Conservation (phyloP, 192 early-diverging fungal genomes). For the Linnemannia hyalina region DNA sequence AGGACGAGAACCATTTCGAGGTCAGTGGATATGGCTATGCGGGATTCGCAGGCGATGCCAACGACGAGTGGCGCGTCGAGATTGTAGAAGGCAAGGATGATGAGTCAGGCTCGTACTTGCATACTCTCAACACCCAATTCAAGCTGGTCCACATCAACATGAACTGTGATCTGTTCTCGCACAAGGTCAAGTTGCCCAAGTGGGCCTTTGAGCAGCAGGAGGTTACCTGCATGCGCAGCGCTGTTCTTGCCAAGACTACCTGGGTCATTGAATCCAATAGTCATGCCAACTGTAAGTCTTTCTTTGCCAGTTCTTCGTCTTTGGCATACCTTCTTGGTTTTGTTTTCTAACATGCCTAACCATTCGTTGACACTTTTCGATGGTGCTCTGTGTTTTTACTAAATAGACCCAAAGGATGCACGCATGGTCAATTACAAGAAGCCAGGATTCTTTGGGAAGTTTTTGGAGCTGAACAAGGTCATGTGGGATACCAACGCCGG, state of each 20-base stretch:
- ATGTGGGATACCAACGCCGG: constrained; percentile 94
- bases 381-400: neutral
- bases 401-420: constrained; percentile 68
- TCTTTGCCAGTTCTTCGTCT: neutral
- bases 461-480: constrained; percentile 86
- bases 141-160: constrained; percentile 79
- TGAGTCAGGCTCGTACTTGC: constrained; percentile 65
- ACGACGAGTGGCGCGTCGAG: constrained; percentile 93
- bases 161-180: constrained; percentile 87
- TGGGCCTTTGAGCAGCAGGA: constrained; percentile 96
- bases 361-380: too few species aligned
- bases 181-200: constrained; percentile 84
- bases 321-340: neutral
- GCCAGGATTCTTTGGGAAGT: constrained; percentile 87
- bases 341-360: neutral
- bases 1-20: constrained; percentile 81
- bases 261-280: constrained; percentile 86
- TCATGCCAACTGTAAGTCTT: constrained; percentile 58
- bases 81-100: constrained; percentile 67
- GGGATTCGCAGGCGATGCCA: constrained; percentile 86
- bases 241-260: constrained; percentile 72
- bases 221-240: constrained; percentile 92
- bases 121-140: constrained; percentile 77
- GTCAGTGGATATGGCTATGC: constrained; percentile 79
- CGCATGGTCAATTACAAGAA: constrained; percentile 71